Conservation (phyloP, 345 rosid genomes). For the Xanthoceras sorbifolium region DNA sequence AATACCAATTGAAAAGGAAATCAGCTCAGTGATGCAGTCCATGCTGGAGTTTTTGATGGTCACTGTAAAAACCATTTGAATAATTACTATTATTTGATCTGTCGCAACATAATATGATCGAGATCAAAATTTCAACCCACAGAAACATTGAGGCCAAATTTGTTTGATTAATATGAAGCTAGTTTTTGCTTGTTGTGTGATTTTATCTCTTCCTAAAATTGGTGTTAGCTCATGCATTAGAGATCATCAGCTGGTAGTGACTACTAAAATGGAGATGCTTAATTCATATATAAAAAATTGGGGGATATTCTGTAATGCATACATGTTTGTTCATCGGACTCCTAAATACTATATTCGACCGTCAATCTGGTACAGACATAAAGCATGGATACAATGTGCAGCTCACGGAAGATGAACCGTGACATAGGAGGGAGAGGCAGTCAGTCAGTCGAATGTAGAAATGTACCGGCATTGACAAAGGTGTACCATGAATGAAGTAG, state of each 20-base stretch:
- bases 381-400: constrained; percentile 58
- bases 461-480: neutral
- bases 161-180: too few species aligned
- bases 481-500: neutral
- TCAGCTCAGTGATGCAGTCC: neutral
- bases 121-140: too few species aligned
- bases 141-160: neutral
- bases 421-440: constrained; percentile 21
- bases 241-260: neutral
- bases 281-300: neutral
- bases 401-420: constrained; percentile 58
- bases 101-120: neutral
- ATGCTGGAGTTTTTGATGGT: neutral
- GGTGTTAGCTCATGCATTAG: too few species aligned
- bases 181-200: too few species aligned
- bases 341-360: constrained; percentile 11
- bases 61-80: neutral
- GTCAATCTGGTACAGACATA: constrained; percentile 49
- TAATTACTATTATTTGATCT: neutral
- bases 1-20: neutral
- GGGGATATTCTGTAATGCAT: constrained; percentile 8
- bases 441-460: neutral
- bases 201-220: too few species aligned
- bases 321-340: constrained; percentile 19
- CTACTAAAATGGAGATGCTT: neutral